A percentile compares a stretch with the other conserved stretches of the same genome.
phyloP scores from a whole-genome alignment of 1,284 basidiomycete species.

The Pulchroboletus neoregius region DNA sequence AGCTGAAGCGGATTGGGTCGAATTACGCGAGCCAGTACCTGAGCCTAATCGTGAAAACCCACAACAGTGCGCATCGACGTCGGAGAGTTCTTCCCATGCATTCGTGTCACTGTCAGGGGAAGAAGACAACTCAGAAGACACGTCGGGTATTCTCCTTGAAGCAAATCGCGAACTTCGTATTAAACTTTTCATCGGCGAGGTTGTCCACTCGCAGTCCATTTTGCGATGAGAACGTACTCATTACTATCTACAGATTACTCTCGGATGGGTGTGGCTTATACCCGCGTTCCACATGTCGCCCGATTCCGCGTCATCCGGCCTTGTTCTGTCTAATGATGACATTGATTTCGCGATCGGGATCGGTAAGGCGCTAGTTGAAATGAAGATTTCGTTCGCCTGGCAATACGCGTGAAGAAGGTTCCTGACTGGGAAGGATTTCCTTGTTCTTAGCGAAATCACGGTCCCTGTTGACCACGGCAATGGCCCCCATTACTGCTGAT shows the following conservation, averaged over 20 bases:
- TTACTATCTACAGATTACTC: constrained; percentile 50
- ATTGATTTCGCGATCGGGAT: constrained; percentile 75
- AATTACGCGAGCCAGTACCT: constrained; percentile 37
- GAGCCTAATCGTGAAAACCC: constrained; percentile 16
- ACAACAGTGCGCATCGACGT: neutral
- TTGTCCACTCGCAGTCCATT: constrained; percentile 23
- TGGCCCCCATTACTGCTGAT: neutral
- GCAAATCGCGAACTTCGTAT: constrained; percentile 69
- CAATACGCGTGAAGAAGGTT: constrained; percentile 4
- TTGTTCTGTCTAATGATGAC: constrained; percentile 53
- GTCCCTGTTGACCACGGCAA: neutral
- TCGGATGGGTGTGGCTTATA: constrained; percentile 83
- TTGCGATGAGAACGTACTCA: constrained; percentile 1
- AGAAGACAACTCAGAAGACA: constrained; percentile 1
- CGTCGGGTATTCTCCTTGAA: constrained; percentile 57
- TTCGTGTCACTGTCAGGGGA: neutral
- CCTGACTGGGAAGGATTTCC: constrained; percentile 1
- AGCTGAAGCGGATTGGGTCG: constrained; percentile 38
- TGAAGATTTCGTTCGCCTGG: constrained; percentile 54
- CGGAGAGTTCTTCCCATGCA: constrained; percentile 4
- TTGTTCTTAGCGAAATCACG: neutral
- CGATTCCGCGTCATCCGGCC: constrained; percentile 16
- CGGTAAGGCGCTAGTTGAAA: constrained; percentile 61
- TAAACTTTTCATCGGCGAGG: constrained; percentile 75
- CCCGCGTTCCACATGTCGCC: constrained; percentile 70